Evolutionary conservation across 148 eudicot species (phyloP).

Genomic region (Polygonum maritimum): DNA sequence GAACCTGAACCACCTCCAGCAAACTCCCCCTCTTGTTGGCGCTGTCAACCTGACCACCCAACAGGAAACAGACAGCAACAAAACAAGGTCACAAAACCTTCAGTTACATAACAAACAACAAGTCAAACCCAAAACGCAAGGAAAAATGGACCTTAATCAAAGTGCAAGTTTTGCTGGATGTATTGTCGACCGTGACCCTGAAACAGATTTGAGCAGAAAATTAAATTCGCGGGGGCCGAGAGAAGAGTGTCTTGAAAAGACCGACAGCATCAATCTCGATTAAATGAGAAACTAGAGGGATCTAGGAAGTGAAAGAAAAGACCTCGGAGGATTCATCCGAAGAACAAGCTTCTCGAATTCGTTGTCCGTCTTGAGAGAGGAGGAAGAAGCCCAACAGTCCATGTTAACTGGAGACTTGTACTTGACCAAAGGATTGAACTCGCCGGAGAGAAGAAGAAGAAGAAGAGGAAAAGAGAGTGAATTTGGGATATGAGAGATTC

Average conservation of each 20-base stretch:
- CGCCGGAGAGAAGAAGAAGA: not conserved
- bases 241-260: conserved; percentile 7
- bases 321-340: conserved; percentile 90
- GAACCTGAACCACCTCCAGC: conserved; percentile 62
- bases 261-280: not conserved
- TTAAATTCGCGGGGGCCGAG: not conserved
- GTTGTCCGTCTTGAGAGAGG: conserved; percentile 38
- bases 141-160: conserved; percentile 58
- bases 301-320: not conserved
- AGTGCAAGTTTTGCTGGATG: conserved; percentile 52
- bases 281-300: not conserved
- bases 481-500: not conserved
- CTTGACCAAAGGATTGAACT: not conserved
- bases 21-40: conserved; percentile 60
- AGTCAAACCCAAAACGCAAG: not conserved
- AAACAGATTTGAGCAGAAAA: conserved; percentile 10
- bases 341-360: conserved; percentile 80
- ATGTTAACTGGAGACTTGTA: conserved; percentile 11
- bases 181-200: conserved; percentile 86
- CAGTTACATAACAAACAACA: not conserved
- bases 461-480: not conserved
- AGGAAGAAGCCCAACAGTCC: conserved; percentile 58
- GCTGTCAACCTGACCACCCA: conserved; percentile 44
- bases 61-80: not conserved
- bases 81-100: not conserved